phyloP scores from a whole-genome alignment of 495 filamentous ascomycete species.

The Podospora appendiculata region DNA sequence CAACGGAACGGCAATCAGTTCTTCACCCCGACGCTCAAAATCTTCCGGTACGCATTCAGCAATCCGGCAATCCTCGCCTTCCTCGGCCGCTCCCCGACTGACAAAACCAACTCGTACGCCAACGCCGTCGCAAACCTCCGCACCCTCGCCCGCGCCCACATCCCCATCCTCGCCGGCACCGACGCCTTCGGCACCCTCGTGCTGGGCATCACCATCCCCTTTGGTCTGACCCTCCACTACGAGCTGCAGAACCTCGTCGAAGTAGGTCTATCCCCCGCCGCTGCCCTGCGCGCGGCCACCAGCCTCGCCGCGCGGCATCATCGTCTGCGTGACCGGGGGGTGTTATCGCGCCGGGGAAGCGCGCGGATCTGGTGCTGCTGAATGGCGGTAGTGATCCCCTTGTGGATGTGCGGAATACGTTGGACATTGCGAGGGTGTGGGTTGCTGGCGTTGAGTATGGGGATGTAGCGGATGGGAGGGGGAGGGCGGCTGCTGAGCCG shows the following conservation, averaged over 20 bases:
- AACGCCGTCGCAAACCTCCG: constrained; percentile 17
- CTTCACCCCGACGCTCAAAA: not conserved
- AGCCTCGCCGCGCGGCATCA: constrained; percentile 2
- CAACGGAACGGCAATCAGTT: no score
- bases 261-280: constrained; percentile 13
- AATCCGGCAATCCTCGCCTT: not conserved
- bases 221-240: constrained; percentile 17
- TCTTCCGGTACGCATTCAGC: not conserved
- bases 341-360: constrained; percentile 25
- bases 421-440: constrained; percentile 27
- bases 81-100: not conserved
- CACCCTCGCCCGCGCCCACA: constrained; percentile 17
- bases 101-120: constrained; percentile 2
- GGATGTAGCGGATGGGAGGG: constrained; percentile 1
- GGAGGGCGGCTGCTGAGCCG: no score
- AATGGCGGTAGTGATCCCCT: constrained; percentile 31
- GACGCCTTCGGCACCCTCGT: constrained; percentile 20
- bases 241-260: constrained; percentile 18
- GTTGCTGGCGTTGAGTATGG: constrained; percentile 25
- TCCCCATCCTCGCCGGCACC: constrained; percentile 28
- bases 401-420: constrained; percentile 27
- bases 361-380: constrained; percentile 34
- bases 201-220: constrained; percentile 43
- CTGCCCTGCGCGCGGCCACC: constrained; percentile 18
- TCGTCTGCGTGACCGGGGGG: constrained; percentile 23